Evolutionary conservation across 495 filamentous ascomycete genomes (phyloP).

Genomic region (Platismatia glauca): DNA sequence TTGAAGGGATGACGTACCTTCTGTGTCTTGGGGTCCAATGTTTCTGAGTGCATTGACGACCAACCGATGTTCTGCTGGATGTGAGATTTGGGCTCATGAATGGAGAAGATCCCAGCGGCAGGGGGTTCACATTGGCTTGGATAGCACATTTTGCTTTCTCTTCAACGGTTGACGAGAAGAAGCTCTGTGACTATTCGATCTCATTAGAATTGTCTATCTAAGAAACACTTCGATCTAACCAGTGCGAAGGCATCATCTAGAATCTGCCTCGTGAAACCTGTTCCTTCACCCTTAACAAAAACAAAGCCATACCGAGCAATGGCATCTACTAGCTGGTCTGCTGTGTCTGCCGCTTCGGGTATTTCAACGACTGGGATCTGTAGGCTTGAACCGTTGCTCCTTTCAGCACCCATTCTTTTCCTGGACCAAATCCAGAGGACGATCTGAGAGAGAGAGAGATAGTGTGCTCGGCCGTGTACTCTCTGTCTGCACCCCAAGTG

Average conservation of each 20-base stretch:
- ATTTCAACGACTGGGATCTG: slow-evolving; percentile 77
- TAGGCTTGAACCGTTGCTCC: slow-evolving; percentile 17
- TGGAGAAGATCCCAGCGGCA: neutral
- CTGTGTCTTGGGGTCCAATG: slow-evolving; percentile 74
- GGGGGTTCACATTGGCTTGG: slow-evolving; percentile 46
- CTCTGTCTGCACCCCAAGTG: neutral
- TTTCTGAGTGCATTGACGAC: slow-evolving; percentile 82
- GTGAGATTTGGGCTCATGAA: neutral
- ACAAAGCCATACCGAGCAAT: slow-evolving; percentile 78
- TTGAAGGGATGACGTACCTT: slow-evolving; percentile 42
- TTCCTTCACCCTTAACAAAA: slow-evolving; percentile 65
- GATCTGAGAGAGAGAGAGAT: neutral
- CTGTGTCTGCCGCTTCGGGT: slow-evolving; percentile 46
- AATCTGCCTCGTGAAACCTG: slow-evolving; percentile 54
- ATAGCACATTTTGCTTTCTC: slow-evolving; percentile 72
- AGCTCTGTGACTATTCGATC: slow-evolving; percentile 55
- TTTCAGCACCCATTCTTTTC: neutral
- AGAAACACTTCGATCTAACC: slow-evolving; percentile 37
- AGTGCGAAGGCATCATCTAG: slow-evolving; percentile 68
- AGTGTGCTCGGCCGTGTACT: neutral
- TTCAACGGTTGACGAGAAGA: slow-evolving; percentile 62
- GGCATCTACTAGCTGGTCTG: slow-evolving; percentile 67
- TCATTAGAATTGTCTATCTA: slow-evolving; percentile 12
- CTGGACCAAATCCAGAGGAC: neutral
- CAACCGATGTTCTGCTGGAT: slow-evolving; percentile 68